Evolutionary conservation across 2,329 filamentous ascomycete genomes (phyloP), one percentile per base, ranked within the genome.

Genomic region (Elsinoe arachidis): DNA sequence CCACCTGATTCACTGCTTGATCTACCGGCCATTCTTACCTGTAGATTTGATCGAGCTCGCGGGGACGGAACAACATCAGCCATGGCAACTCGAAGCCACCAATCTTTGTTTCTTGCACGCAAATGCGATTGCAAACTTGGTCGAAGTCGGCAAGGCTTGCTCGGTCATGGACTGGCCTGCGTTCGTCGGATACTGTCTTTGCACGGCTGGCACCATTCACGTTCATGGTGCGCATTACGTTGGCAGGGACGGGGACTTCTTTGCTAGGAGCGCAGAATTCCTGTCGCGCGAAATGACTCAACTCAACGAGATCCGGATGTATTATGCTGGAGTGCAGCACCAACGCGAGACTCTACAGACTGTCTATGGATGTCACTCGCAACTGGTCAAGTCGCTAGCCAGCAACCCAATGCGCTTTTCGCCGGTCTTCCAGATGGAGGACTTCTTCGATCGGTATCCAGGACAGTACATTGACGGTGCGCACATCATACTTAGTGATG

Each of bases 1-100:
- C 65, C 90, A 95, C 67, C 78, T 93, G 12, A 85, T 93, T 44
- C 88, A 95, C 71, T 95, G 89, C 66, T 77, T 95, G 52, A 85
- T 95, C 43, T 95, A 95, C 67, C 82, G 90, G 14, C 89, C 89
- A 0, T 95, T 95, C 70, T 76, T 95, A 5, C 90, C 90, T 0
- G 87, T 95, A 61, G 87, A 95, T 68, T 76, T 95, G 2, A 82
- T 86, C 21, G 90, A 95, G 68, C 80, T 95, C 5, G 82, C 87
- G 11, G 87, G 87, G 12, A 86, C 82, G 0, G 87, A 87, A 1
- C 89, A 95, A 65, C 88, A 95, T 63, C 89, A 95, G 68, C 91
- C 88, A 26, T 95, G 90, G 90, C 90, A 95, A 68, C 92, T 95
- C 49, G 88, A 95, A 68, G 88, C 90, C 0, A 95, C 89, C 0